Conservation (phyloP, 208 protist species). For the Vickermania ingenoplastis region DNA sequence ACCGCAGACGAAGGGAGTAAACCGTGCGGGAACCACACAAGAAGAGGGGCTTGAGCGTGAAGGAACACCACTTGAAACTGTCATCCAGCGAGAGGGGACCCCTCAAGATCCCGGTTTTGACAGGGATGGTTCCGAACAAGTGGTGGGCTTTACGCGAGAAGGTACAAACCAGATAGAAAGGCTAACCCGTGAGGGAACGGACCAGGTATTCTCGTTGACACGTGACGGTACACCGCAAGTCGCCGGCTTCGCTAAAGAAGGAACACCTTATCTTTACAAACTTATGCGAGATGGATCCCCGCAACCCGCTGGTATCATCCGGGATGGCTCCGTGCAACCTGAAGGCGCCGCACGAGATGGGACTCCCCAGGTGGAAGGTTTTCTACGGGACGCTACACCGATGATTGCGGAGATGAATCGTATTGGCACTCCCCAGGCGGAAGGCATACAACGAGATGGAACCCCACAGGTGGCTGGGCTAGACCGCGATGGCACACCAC, state of each 20-base stretch:
- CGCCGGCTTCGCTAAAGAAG: background rate
- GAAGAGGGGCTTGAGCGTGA: background rate
- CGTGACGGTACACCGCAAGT: background rate
- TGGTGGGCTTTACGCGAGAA: background rate
- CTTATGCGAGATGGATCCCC: background rate
- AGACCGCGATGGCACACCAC: background rate
- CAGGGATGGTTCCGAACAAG: no score
- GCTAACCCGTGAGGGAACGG: background rate
- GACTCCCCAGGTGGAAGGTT: background rate
- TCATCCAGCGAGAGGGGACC: background rate
- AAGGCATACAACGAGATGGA: background rate
- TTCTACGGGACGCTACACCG: background rate
- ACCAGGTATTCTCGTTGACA: background rate
- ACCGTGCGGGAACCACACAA: background rate
- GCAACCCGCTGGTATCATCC: background rate
- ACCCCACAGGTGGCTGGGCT: background rate
- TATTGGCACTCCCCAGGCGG: background rate
- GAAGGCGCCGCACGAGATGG: background rate
- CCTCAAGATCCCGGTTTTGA: background rate
- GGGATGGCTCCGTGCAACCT: background rate
- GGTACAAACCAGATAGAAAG: background rate
- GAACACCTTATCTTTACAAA: background rate
- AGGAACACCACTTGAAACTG: background rate
- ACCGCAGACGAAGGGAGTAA: background rate
- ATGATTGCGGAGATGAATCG: background rate